Conservation (phyloP, 2,329 filamentous ascomycete species). For the Stachybotrys chlorohalonatus region DNA sequence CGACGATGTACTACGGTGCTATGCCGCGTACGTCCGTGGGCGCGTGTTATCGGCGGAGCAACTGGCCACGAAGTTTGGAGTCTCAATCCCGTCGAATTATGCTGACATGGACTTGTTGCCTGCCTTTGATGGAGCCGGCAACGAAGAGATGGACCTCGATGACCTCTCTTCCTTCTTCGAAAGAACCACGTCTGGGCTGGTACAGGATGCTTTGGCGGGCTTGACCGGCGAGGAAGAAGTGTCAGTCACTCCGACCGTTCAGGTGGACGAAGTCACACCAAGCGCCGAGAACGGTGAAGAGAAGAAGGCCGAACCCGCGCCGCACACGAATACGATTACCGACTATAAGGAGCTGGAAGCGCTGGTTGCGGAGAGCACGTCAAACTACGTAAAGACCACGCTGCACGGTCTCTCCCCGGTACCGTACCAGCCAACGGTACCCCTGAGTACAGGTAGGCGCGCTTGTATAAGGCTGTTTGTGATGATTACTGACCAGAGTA, state of each 20-base stretch:
- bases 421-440: conserved; percentile 32
- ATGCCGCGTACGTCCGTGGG: conserved; percentile 21
- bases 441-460: conserved; percentile 25
- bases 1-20: conserved; percentile 26
- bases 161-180: conserved; percentile 33
- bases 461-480: background rate
- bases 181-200: conserved; percentile 29
- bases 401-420: conserved; percentile 32
- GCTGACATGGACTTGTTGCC: conserved; percentile 16
- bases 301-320: conserved; percentile 11
- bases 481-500: background rate
- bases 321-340: conserved; percentile 20
- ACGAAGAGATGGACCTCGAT: conserved; percentile 26
- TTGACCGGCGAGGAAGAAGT: conserved; percentile 18
- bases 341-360: conserved; percentile 35
- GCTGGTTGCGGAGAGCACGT: conserved; percentile 33
- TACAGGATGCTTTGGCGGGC: conserved; percentile 29
- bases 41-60: conserved; percentile 23
- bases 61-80: conserved; percentile 23
- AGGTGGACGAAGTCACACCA: conserved; percentile 9
- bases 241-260: conserved; percentile 6
- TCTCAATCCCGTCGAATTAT: conserved; percentile 21
- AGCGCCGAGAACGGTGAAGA: conserved; percentile 13
- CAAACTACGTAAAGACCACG: conserved; percentile 34
- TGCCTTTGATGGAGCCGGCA: conserved; percentile 13